Base-by-base conservation (phyloP, 257 asterid species). In the Solanum chmielewskii region DNA sequence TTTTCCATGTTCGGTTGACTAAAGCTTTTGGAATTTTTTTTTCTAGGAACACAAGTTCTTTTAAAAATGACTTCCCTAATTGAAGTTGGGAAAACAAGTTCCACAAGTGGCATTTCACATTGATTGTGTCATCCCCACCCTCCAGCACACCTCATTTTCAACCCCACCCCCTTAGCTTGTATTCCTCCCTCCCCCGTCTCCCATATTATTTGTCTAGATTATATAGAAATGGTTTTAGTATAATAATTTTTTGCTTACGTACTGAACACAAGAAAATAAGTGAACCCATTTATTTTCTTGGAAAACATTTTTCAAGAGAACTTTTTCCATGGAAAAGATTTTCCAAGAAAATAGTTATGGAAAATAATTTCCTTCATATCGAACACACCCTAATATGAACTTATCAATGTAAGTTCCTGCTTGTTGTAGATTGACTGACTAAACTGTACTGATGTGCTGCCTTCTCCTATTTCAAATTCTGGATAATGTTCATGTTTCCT, bases 401-500 rank as follows among this genome's bases (percentile, higher is more conserved):
- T 45, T 45, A 15, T 49, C 39, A 20, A 11, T 6, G 15, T 49
- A 27, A 81, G 45, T 49, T 81, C 20, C 85, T 81, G 45, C 15
- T 47, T 20, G 18, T 47, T 49, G 44, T 33, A 9, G 41, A 81
- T 49, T 47, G 29, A 47, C 69, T 49, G 45, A 81, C 44, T 69
- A 29, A 76, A n/a, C 56, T 81, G 42, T 81, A 49, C 45, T 81
- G 66, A 81, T 81, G 16, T 81, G 45, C 45, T 49, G 85, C n/a
- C 66, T 81, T 49, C 29, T 78, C 83, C 62, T 87, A 62, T 45
- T 70, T 44, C 66, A 44, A 13, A 47, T 86, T 73, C 83, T 11
- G 31, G 77, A 83, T 88, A 47, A 62, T 88, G 82, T 42, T 78
- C 66, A 23, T 74, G 86, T 73, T 68, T 45, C 83, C 90, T 76